Percentiles rank a stretch among this genome's conserved stretches.
phyloP scores from a whole-genome alignment of 257 asterid species.

The Phtheirospermum japonicum region DNA sequence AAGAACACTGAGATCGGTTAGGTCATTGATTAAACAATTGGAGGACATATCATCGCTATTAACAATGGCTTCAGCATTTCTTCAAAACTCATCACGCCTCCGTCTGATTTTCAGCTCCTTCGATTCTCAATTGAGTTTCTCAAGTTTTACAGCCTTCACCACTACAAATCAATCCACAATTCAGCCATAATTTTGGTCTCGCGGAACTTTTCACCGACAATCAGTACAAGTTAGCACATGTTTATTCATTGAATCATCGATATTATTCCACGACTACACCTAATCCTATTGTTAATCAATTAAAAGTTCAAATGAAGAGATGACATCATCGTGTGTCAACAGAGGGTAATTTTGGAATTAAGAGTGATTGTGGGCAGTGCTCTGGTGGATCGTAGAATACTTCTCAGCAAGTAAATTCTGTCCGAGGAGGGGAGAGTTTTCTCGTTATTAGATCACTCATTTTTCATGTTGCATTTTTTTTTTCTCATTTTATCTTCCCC shows the following conservation, averaged over 20 bases:
- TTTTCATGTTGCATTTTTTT: not conserved
- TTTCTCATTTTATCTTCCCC: not conserved
- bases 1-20: no score
- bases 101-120: constrained; percentile 28
- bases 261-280: constrained; percentile 38
- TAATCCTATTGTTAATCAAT: constrained; percentile 34
- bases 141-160: constrained; percentile 19
- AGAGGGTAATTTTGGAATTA: constrained; percentile 42
- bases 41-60: not conserved
- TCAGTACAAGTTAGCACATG: constrained; percentile 23
- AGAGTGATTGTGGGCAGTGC: constrained; percentile 35
- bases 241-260: constrained; percentile 30
- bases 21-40: no score
- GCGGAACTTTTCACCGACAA: constrained; percentile 12
- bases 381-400: constrained; percentile 51
- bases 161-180: constrained; percentile 22
- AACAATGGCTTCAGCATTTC: constrained; percentile 37
- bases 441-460: no score
- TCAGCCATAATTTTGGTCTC: constrained; percentile 21
- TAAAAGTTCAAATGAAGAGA: constrained; percentile 29
- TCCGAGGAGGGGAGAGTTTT: constrained; percentile 63
- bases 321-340: constrained; percentile 38
- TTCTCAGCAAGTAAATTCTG: constrained; percentile 57
- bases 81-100: constrained; percentile 29
- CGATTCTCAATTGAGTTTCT: constrained; percentile 23